Percentiles rank a stretch among this genome's conserved stretches.
phyloP scores from a whole-genome alignment of 306 rosid genomes.

The Ormosia emarginata region DNA sequence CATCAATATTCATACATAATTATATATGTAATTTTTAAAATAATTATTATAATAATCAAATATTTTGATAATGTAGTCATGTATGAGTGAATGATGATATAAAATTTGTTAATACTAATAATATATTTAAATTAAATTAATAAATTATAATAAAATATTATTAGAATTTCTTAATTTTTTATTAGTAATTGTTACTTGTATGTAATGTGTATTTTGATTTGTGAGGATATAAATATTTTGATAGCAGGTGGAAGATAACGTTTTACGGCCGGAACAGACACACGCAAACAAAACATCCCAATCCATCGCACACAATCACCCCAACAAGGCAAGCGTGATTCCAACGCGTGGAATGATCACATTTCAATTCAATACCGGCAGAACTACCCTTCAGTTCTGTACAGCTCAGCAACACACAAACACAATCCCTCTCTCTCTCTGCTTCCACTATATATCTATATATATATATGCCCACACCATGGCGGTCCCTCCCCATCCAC shows the following conservation, averaged over 20 bases:
- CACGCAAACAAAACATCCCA: background rate
- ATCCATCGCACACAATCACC: background rate
- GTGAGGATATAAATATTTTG: no score
- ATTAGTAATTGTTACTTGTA: no score
- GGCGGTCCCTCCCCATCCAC: background rate
- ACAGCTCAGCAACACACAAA: constrained; percentile 24
- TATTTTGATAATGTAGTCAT: no score
- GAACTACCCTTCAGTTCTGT: background rate
- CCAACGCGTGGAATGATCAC: constrained; percentile 45
- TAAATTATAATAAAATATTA: no score
- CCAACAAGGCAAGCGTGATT: constrained; percentile 27
- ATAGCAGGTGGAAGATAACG: background rate
- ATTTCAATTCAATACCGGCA: background rate
- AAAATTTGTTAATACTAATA: no score
- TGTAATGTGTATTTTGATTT: no score
- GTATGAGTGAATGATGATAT: no score
- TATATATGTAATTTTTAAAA: no score
- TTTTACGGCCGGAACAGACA: background rate
- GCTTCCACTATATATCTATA: background rate
- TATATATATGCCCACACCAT: constrained; percentile 3
- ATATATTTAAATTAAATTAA: no score
- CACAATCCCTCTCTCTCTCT: background rate
- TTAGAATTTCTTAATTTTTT: no score
- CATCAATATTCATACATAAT: no score
- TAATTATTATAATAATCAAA: no score